Percentiles rank a stretch among this genome's conserved stretches.
Evolutionary conservation across 306 rosid species (phyloP).

Genomic region (Castanospermum australe): DNA sequence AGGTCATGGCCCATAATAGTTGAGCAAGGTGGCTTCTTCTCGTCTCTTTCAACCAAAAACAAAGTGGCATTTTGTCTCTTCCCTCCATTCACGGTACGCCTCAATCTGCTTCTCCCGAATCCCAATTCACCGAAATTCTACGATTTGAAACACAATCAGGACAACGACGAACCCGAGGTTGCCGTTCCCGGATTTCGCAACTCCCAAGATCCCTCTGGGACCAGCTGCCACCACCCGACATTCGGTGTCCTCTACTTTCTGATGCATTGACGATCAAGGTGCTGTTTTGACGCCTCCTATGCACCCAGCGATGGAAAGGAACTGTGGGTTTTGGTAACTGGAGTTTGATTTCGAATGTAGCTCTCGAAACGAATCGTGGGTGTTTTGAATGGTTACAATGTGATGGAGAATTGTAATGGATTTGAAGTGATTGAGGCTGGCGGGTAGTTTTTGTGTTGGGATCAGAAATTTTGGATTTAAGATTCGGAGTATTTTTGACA

Average conservation of each 20-base stretch:
- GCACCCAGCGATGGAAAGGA: background rate
- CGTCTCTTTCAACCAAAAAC: too few relatives aligned
- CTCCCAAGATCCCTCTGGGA: background rate
- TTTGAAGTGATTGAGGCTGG: conserved; percentile 30
- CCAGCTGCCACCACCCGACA: conserved; percentile 4
- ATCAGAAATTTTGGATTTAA: background rate
- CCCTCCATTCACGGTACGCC: conserved; percentile 49
- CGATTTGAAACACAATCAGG: conserved; percentile 26
- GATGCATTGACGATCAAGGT: conserved; percentile 30
- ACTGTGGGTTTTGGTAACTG: conserved; percentile 21
- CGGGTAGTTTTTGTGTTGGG: background rate
- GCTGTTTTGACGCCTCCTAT: conserved; percentile 12
- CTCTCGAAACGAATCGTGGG: conserved; percentile 1
- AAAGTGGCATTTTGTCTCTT: conserved; percentile 3
- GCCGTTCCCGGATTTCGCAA: background rate
- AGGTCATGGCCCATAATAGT: too few relatives aligned
- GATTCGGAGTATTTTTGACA: too few relatives aligned
- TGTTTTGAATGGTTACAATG: background rate
- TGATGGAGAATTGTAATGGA: conserved; percentile 19
- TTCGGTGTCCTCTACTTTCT: background rate
- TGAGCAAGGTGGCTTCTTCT: too few relatives aligned
- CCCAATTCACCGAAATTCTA: conserved; percentile 23
- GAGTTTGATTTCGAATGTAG: background rate
- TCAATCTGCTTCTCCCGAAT: conserved; percentile 30
- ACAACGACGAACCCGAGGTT: conserved; percentile 15